Base-by-base conservation (phyloP, 2,329 filamentous ascomycete genomes). In the Dactylellina drechsleri region DNA sequence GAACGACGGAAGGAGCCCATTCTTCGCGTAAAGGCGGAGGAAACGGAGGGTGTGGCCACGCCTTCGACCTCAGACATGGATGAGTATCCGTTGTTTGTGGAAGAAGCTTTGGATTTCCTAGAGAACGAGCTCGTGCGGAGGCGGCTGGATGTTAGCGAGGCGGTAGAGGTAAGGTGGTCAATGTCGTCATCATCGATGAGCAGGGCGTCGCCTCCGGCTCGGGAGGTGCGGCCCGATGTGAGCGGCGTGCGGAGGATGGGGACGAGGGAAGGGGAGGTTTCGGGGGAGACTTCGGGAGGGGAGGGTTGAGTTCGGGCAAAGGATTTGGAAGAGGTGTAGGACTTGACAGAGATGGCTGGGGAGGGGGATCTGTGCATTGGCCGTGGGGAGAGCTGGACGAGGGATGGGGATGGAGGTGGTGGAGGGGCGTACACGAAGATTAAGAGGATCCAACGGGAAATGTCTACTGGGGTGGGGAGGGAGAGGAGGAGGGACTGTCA, bases 401-500 rank as follows among this genome's bases (percentile, higher is more conserved):
- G 70, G 49, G 70, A 74, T 15, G 70, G 70, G 58, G 70, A 74
- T 56, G 70, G 62, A 62, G 70, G 70, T 74, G 70, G 70, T 74
- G 70, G 70, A 74, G 70, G 70, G 62, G 70, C 70, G 70, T 74
- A 74, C 70, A 74, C 70, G 70, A 74, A 74, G 70, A 74, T 74
- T 74, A 74, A 67, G 62, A 74, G 64, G 62, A 74, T 74, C 70
- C 70, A 74, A 26, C 70, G 70, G 50, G 70, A 74, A 40, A 74
- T 74, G 52, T 74, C 70, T 58, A 74, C 70, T 49, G 70, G 70
- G 54, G 70, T 74, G 70, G 70, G 70, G 56, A 74, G 70, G 62
- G 70, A 74, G 56, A 74, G 70, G 56, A 74, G 70, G 70, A 74
- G 56, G 57, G 70, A 74, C 70, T 74, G 43, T 16, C 23, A 23